These are phyloP conservation scores for Fusarium sp. DNA, from an alignment of 2,329 filamentous ascomycete genomes.

Conservation along the genomic window DNA sequence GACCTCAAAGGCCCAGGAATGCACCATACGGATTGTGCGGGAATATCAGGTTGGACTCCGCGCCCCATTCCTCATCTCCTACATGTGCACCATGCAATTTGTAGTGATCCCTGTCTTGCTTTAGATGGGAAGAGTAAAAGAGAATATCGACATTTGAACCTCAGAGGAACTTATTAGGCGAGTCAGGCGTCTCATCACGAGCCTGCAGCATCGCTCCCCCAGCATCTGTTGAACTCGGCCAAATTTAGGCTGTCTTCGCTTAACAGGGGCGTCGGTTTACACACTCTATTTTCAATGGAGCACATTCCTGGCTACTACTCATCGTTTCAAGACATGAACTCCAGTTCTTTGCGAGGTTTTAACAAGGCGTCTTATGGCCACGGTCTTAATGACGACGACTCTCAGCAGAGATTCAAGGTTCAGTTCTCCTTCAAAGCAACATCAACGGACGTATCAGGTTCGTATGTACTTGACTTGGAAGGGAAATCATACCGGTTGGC, in stretches of 20 bases:
- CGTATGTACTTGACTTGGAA: neutral
- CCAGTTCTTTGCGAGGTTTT: neutral
- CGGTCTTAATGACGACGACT: neutral
- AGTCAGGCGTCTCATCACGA: constrained; percentile 29
- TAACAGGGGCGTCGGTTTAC: constrained; percentile 21
- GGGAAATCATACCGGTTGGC: neutral
- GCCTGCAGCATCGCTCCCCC: constrained; percentile 31
- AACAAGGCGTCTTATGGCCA: neutral
- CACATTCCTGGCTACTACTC: constrained; percentile 29
- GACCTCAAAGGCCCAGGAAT: constrained; percentile 5
- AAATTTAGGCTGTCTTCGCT: constrained; percentile 20
- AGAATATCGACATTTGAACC: constrained; percentile 4
- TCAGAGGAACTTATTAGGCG: constrained; percentile 10
- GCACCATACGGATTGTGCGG: constrained; percentile 9
- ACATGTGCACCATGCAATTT: constrained; percentile 10
- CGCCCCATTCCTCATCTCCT: constrained; percentile 9
- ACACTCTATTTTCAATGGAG: constrained; percentile 11
- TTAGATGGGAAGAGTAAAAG: constrained; percentile 4
- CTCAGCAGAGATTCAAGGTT: neutral
- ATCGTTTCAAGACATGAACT: constrained; percentile 1
- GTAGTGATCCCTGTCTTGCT: constrained; percentile 24
- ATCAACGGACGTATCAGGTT: neutral
- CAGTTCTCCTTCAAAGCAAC: neutral
- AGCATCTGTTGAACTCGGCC: constrained; percentile 35
- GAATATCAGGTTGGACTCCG: constrained; percentile 12